Percentiles rank a stretch among this genome's conserved stretches.
Evolutionary conservation across 345 rosid species (phyloP).

Genomic region (Rhizophora apiculata): DNA sequence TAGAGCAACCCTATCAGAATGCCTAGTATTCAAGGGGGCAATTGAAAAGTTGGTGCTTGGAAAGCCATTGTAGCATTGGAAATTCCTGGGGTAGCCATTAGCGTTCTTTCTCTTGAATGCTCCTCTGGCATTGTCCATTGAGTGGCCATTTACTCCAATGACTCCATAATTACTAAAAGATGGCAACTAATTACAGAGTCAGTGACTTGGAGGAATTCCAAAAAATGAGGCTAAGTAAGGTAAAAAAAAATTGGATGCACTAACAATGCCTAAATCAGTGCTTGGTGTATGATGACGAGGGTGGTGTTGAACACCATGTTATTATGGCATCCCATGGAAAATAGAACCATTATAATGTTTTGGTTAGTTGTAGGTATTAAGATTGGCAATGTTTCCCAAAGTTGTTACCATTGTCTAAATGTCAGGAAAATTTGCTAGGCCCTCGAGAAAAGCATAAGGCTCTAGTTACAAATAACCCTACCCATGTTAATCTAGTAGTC

Average conservation of each 20-base stretch:
- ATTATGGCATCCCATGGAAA: conserved; percentile 45
- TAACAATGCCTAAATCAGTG: conserved; percentile 47
- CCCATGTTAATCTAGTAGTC: conserved; percentile 52
- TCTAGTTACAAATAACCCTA: conserved; percentile 42
- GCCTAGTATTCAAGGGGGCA: conserved; percentile 44
- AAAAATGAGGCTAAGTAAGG: conserved; percentile 39
- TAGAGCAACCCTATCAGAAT: conserved; percentile 38
- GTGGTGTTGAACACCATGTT: conserved; percentile 47
- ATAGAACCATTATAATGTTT: conserved; percentile 44
- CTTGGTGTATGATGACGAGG: conserved; percentile 39
- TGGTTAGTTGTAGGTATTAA: conserved; percentile 41
- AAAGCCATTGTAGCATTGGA: conserved; percentile 46
- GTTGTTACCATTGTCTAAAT: conserved; percentile 34
- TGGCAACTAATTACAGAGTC: conserved; percentile 41
- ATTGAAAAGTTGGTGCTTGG: conserved; percentile 41
- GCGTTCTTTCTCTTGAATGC: conserved; percentile 65
- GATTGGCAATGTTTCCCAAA: conserved; percentile 37
- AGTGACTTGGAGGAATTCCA: conserved; percentile 42
- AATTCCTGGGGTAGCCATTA: conserved; percentile 47
- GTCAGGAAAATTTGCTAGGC: conserved; percentile 43
- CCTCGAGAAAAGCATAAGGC: conserved; percentile 48
- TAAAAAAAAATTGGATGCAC: conserved; percentile 43
- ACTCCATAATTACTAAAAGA: conserved; percentile 43
- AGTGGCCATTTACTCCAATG: conserved; percentile 40
- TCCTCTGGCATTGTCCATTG: conserved; percentile 52